phyloP scores from a whole-genome alignment of 1,139 yeast genomes.

The Geotrichum phurueaensis region DNA sequence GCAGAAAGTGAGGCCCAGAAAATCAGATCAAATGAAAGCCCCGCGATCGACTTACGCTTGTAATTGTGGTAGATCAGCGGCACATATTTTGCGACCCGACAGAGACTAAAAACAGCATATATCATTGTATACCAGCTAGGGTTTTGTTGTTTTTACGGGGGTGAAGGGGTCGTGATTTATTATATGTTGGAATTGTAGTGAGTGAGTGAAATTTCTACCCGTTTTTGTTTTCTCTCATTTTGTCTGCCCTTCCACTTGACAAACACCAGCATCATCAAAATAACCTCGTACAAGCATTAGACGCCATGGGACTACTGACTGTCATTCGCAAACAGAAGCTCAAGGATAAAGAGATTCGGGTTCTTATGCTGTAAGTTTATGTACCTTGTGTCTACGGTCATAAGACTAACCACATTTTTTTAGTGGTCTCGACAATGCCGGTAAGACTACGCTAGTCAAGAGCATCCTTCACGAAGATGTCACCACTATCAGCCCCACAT shows the following conservation, averaged over 20 bases:
- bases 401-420: not conserved
- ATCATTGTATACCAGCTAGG: not conserved
- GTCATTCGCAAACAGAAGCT: constrained; percentile 76
- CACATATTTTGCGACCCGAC: not conserved
- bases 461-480: constrained; percentile 41
- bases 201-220: not conserved
- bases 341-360: constrained; percentile 71
- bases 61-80: constrained; percentile 15
- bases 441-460: constrained; percentile 76
- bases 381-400: not conserved
- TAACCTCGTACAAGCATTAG: constrained; percentile 1
- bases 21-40: constrained; percentile 19
- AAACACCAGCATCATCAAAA: not conserved
- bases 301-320: constrained; percentile 73
- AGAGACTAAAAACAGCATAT: not conserved
- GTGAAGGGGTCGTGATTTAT: not conserved
- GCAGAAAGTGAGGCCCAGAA: constrained; percentile 18
- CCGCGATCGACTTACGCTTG: constrained; percentile 17
- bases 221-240: not conserved
- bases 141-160: not conserved
- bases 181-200: not conserved
- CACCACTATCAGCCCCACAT: constrained; percentile 50
- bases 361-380: constrained; percentile 49
- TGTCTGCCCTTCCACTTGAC: not conserved
- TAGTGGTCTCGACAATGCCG: constrained; percentile 79